Evolutionary conservation across 495 filamentous ascomycete species (phyloP).

Genomic region (Filosporella fistucella): DNA sequence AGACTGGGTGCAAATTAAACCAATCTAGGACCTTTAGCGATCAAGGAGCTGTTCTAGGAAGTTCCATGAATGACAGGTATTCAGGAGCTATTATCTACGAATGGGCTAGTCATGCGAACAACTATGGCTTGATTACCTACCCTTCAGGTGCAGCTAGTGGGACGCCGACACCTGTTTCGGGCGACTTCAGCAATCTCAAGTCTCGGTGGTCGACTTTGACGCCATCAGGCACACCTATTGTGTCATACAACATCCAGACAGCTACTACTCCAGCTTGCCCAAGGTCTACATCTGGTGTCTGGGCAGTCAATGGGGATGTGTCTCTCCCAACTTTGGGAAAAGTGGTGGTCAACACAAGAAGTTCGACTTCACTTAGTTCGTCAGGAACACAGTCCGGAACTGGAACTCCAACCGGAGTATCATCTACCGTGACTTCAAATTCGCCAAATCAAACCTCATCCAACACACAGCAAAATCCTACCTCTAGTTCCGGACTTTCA

Average conservation of each 20-base stretch:
- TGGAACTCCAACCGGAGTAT: neutral
- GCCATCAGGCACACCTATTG: slow-evolving; percentile 58
- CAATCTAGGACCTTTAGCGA: slow-evolving; percentile 66
- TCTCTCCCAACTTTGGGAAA: neutral
- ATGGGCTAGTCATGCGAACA: slow-evolving; percentile 76
- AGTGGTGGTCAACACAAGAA: neutral
- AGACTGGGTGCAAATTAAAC: slow-evolving; percentile 67
- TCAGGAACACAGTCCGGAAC: no score
- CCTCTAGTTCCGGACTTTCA: neutral
- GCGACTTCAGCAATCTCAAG: slow-evolving; percentile 71
- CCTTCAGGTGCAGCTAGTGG: slow-evolving; percentile 43
- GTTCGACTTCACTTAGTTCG: no score
- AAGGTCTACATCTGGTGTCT: slow-evolving; percentile 40
- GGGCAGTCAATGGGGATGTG: neutral
- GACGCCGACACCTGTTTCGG: slow-evolving; percentile 66
- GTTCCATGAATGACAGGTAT: slow-evolving; percentile 66
- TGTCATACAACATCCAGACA: no score
- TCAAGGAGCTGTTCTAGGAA: slow-evolving; percentile 68
- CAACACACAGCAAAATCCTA: neutral
- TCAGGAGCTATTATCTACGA: slow-evolving; percentile 80
- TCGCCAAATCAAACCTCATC: no score
- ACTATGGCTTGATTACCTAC: slow-evolving; percentile 78
- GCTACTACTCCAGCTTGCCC: slow-evolving; percentile 69
- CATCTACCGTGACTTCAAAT: neutral
- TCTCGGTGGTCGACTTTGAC: slow-evolving; percentile 67